A percentile compares a stretch with the other conserved stretches of the same genome.
Conservation (phyloP, 73 alveolate genomes). For the Diophrys appendiculata region DNA sequence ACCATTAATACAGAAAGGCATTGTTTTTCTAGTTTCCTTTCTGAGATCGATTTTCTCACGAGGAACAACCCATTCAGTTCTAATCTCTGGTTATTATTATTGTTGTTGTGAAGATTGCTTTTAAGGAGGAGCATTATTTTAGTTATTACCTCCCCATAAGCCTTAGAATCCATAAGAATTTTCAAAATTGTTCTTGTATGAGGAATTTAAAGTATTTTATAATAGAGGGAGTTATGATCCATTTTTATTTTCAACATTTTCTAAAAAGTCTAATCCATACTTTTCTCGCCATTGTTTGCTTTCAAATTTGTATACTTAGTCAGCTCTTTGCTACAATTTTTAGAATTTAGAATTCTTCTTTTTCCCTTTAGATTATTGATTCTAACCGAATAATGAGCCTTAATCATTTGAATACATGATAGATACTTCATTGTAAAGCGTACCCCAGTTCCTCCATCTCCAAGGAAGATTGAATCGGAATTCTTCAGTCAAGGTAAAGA, state of each 20-base stretch:
- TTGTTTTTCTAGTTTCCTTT: constrained; percentile 42
- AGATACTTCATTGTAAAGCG: constrained; percentile 15
- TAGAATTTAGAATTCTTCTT: constrained; percentile 4
- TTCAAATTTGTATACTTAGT: constrained; percentile 18
- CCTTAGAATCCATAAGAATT: too few relatives aligned
- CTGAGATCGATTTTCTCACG: constrained; percentile 1
- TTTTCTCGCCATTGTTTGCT: neutral
- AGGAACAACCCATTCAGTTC: neutral
- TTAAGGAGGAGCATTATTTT: neutral
- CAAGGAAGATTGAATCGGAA: constrained; percentile 62
- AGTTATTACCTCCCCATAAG: too few relatives aligned
- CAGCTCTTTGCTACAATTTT: constrained; percentile 14
- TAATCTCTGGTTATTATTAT: too few relatives aligned
- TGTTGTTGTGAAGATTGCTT: too few relatives aligned
- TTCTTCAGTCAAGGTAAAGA: constrained; percentile 3
- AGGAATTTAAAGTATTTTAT: too few relatives aligned
- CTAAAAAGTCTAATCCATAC: constrained; percentile 25
- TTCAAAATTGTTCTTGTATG: too few relatives aligned
- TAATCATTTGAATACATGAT: neutral
- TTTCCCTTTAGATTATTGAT: too few relatives aligned
- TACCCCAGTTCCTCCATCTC: constrained; percentile 75
- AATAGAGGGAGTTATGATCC: too few relatives aligned
- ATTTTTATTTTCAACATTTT: too few relatives aligned
- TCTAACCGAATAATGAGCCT: too few relatives aligned
- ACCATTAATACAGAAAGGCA: constrained; percentile 57